Percentiles rank a stretch among this genome's conserved stretches.
Conservation (phyloP, 345 rosid species). For the Citrus cavaleriei region DNA sequence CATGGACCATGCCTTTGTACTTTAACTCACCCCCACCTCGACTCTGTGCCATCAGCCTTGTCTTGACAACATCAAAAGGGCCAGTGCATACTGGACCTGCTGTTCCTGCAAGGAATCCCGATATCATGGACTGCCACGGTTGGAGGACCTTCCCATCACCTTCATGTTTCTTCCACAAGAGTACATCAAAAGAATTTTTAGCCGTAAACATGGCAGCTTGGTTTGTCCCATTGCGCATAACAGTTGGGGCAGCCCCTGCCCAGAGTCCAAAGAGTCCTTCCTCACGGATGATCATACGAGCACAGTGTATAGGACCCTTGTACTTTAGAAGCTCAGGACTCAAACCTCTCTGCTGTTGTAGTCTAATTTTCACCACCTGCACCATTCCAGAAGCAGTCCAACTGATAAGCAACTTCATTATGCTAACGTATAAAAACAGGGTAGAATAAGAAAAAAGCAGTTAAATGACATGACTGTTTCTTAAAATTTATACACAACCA, state of each 20-base stretch:
- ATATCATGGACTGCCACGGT: conserved; percentile 96
- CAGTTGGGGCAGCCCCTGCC: conserved; percentile 97
- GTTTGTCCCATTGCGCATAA: conserved; percentile 96
- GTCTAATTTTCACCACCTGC: conserved; percentile 93
- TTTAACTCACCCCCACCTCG: conserved; percentile 53
- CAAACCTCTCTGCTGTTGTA: conserved; percentile 91
- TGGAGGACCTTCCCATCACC: conserved; percentile 82
- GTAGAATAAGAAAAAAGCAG: neutral
- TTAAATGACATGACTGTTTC: neutral
- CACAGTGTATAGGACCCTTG: conserved; percentile 93
- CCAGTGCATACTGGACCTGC: conserved; percentile 94
- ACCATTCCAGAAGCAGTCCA: conserved; percentile 18
- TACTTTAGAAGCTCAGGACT: conserved; percentile 77
- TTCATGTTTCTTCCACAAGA: conserved; percentile 93
- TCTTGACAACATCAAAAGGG: conserved; percentile 98
- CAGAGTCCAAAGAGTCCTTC: conserved; percentile 85
- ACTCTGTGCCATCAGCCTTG: conserved; percentile 92
- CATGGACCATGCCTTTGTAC: conserved; percentile 93
- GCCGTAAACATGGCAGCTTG: conserved; percentile 98
- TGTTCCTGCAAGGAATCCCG: conserved; percentile 92
- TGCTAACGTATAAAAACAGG: neutral
- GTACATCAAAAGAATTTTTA: conserved; percentile 69
- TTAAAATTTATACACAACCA: neutral
- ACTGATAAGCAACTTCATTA: neutral
- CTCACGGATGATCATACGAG: conserved; percentile 56